Evolutionary conservation across 2,329 filamentous ascomycete species (phyloP), one percentile per base, ranked within the genome.

Genomic region (Penicillium sp.): DNA sequence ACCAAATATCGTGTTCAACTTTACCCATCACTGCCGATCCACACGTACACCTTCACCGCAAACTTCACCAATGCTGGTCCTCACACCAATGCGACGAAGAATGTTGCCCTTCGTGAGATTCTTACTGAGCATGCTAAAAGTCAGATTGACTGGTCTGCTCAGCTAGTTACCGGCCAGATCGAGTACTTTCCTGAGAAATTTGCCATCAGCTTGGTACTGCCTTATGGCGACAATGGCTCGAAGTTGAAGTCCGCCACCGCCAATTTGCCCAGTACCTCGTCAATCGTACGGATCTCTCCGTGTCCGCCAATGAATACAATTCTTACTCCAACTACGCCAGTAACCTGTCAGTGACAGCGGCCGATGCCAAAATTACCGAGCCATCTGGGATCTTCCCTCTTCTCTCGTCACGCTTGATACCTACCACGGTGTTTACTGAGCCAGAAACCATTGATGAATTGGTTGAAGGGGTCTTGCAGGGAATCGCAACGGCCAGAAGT

Each of bases 361-460:
- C 54, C 10, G 44, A 54, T 19, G 54, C 59, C 24, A 26, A 31
- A 13, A 27, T 52, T 27, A 48, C 45, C 16, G 47, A 53, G 8
- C 57, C 57, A n/a, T 52, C 45, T 16, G 59, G 57, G 5, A 35
- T 58, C 16, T 60, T 52, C 33, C 50, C 50, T 27, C 42, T 58
- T 21, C 33, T 60, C 7, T 51, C 54, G 19, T 49, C 49, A 3
- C 59, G 59, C 4, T 48, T 62, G 16, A 49, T 61, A 11, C 54
- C 59, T n/a, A 43, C 14, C 29, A 31, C 5, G 14, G 39, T 55
- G 4, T 55, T 51, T 10, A 16, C 13, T 14, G 29, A 24, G 4
- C 9, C 29, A 2, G 16, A 46, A 3, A 46, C 47, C 6, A 45
- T 51, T 14, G 22, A 26, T 19, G 21, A 50, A 11, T 29, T 55